Base-by-base conservation (phyloP, 2,329 filamentous ascomycete genomes). In the Cladosporium sp. region DNA sequence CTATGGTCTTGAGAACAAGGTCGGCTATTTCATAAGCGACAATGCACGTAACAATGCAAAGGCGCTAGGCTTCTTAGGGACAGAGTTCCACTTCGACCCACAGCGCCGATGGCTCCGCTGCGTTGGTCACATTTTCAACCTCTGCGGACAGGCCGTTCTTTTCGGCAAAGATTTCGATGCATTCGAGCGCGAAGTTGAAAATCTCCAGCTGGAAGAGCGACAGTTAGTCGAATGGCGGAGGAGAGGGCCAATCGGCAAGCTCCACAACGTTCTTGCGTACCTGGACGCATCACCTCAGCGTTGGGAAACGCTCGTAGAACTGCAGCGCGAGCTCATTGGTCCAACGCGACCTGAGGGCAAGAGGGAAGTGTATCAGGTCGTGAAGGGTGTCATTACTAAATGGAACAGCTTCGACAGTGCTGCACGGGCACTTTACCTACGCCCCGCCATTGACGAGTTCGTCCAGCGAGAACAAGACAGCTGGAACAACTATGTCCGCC, bases 1-100 rank as follows among this genome's bases (percentile, higher is more conserved):
- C 32, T 34, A 34, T 34, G 38, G 2, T 10, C 10, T 3, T 32
- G 49, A 2, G 32, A 31, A 38, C 13, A 38, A 49, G 16, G 16
- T 61, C 31, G 54, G 49, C 22, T 59, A 58, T 45, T 58, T 58
- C 46, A 54, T 58, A 10, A 44, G 49, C 13, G 54, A 58, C 54
- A 61, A 61, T 43, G 59, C 57, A 5, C 10, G 9, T 9, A 59
- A 54, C 48, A 61, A 61, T 41, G 49, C 34, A n/a, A 54, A 34
- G 2, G 45, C 22, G n/a, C n/a, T 58, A 4, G 8, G 49, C n/a
- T 5, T 37, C 19, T 13, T 46, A 22, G 10, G 8, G 7, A 9
- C 7, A 9, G 5, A 33, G 8, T 13, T 55, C 19, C 11, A 46
- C 41, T 49, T 59, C 42, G 18, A 35, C 1, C 11, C 14, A 6